Percentiles rank a stretch among this genome's conserved stretches.
Conservation (phyloP, 805 yeast genomes). For the Candida tibetensis region DNA sequence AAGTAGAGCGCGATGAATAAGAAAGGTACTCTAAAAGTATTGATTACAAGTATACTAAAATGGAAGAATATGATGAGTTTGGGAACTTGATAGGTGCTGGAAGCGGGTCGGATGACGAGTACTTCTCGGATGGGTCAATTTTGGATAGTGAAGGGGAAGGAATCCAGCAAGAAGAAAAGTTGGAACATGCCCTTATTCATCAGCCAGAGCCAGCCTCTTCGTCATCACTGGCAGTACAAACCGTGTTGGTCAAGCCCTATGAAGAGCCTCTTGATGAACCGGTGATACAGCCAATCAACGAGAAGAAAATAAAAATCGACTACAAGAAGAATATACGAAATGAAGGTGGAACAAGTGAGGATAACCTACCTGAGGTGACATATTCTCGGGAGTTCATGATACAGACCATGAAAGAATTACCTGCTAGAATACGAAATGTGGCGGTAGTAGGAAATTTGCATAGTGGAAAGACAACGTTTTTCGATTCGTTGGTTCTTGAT, state of each 20-base stretch:
- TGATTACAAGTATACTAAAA: no score
- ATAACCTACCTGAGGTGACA: conserved; percentile 52
- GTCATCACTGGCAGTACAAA: background rate
- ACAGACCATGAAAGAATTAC: conserved; percentile 42
- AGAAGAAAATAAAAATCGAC: conserved; percentile 45
- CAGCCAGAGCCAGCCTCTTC: no score
- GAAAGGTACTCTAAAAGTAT: no score
- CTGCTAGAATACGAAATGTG: conserved; percentile 69
- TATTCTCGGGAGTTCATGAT: conserved; percentile 65
- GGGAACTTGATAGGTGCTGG: conserved; percentile 64
- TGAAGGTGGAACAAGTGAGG: conserved; percentile 2
- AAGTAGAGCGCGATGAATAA: no score
- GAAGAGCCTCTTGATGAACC: conserved; percentile 47
- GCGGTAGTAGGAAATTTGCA: conserved; percentile 78
- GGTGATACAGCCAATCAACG: conserved; percentile 52
- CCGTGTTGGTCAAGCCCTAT: conserved; percentile 46
- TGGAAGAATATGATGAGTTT: conserved; percentile 73
- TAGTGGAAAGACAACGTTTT: conserved; percentile 80
- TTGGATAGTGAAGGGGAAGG: conserved; percentile 2
- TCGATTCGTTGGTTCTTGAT: conserved; percentile 64
- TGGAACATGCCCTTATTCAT: no score
- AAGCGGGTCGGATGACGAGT: conserved; percentile 46
- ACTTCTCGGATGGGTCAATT: conserved; percentile 13
- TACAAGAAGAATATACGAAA: conserved; percentile 7
- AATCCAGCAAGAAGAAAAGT: conserved; percentile 13